Conservation (phyloP, 2,329 filamentous ascomycete species). For the Aspergillus udagawae region DNA sequence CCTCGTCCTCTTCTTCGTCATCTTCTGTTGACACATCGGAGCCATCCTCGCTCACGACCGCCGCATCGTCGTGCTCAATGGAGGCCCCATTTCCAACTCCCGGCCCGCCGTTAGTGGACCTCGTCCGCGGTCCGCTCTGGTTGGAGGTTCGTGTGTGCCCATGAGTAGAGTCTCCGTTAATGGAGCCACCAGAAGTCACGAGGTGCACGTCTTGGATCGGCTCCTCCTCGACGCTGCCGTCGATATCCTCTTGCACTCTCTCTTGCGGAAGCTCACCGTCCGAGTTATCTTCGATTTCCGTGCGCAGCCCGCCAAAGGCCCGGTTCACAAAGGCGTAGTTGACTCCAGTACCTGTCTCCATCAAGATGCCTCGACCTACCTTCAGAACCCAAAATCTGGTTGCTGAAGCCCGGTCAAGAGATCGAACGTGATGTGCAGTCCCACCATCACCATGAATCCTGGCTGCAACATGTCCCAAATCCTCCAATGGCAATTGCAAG, state of each 20-base stretch:
- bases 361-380: slow-evolving; percentile 56
- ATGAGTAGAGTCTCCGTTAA: neutral
- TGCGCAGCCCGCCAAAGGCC: slow-evolving; percentile 58
- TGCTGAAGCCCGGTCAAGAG: slow-evolving; percentile 31
- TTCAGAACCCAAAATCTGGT: slow-evolving; percentile 56
- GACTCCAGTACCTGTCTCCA: slow-evolving; percentile 53
- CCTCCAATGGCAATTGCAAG: slow-evolving; percentile 50
- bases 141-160: neutral
- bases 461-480: slow-evolving; percentile 42
- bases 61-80: neutral
- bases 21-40: slow-evolving; percentile 14
- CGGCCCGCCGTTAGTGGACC: slow-evolving; percentile 8
- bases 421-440: slow-evolving; percentile 22
- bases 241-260: slow-evolving; percentile 46
- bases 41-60: neutral
- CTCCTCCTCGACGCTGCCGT: slow-evolving; percentile 45
- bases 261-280: slow-evolving; percentile 41
- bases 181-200: slow-evolving; percentile 9
- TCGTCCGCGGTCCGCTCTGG: neutral
- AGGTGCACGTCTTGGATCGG: slow-evolving; percentile 36
- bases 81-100: slow-evolving; percentile 15
- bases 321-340: slow-evolving; percentile 56
- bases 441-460: slow-evolving; percentile 16
- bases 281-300: slow-evolving; percentile 35
- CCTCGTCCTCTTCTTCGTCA: slow-evolving; percentile 24